A percentile compares a stretch with the other conserved stretches of the same genome.
phyloP scores from a whole-genome alignment of 768 basidiomycete genomes.

The Trametes meyenii region DNA sequence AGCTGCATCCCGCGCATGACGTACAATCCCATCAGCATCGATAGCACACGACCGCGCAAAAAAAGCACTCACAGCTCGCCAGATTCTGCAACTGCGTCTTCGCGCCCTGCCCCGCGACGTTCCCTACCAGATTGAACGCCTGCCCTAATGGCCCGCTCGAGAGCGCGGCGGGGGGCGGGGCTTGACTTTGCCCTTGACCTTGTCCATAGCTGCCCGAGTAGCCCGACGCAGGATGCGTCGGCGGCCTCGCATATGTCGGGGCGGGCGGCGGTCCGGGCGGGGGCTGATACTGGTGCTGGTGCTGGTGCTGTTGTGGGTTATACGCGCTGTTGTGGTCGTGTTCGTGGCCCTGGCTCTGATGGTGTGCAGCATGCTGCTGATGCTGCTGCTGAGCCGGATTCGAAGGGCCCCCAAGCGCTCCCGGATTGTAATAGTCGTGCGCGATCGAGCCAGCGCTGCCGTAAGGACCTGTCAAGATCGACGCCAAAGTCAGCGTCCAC shows the following conservation, averaged over 20 bases:
- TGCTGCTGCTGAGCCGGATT: background rate
- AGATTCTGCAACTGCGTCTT: constrained; percentile 41
- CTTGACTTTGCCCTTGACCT: background rate
- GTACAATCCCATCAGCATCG: background rate
- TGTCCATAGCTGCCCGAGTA: constrained; percentile 1
- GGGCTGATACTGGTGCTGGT: background rate
- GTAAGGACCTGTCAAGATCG: constrained; percentile 27
- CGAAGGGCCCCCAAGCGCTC: background rate
- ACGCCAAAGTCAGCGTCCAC: constrained; percentile 25
- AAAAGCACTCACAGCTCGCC: constrained; percentile 51
- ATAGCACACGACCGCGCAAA: background rate
- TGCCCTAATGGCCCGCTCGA: constrained; percentile 37
- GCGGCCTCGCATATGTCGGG: constrained; percentile 25
- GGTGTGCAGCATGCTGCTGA: too few species aligned
- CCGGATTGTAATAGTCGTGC: constrained; percentile 13
- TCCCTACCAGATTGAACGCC: constrained; percentile 57
- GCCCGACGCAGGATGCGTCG: constrained; percentile 14
- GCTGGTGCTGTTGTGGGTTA: background rate
- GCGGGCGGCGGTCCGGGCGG: constrained; percentile 14
- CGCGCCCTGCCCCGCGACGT: constrained; percentile 54
- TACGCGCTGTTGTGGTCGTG: background rate
- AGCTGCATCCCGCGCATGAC: constrained; percentile 29
- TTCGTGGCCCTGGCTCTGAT: too few species aligned
- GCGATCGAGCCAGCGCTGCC: constrained; percentile 30
- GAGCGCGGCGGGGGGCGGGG: constrained; percentile 18